Percentiles rank a stretch among this genome's conserved stretches.
phyloP scores from a whole-genome alignment of 2,329 filamentous ascomycete genomes.

The Calonectria montana region DNA sequence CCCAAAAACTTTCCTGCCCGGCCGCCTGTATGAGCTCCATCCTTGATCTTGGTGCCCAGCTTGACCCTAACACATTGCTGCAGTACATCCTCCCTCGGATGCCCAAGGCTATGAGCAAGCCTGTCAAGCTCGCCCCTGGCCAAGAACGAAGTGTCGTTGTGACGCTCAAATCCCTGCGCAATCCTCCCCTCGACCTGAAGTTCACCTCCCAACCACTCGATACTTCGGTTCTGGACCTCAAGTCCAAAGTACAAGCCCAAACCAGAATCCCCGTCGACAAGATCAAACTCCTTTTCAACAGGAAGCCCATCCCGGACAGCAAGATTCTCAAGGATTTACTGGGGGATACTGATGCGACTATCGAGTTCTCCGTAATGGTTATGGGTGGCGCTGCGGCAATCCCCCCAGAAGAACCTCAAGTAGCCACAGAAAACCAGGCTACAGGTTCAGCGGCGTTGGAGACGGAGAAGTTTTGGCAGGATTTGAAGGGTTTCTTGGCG shows the following conservation, averaged over 20 bases:
- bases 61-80: background rate
- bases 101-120: slow-evolving; percentile 66
- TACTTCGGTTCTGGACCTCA: slow-evolving; percentile 84
- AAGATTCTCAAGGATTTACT: slow-evolving; percentile 83
- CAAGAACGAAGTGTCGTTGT: slow-evolving; percentile 67
- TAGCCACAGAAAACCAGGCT: slow-evolving; percentile 34
- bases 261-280: slow-evolving; percentile 77
- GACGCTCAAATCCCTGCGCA: slow-evolving; percentile 80
- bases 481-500: slow-evolving; percentile 83
- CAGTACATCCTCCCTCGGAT: slow-evolving; percentile 81
- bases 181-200: slow-evolving; percentile 75
- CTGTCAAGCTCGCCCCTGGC: slow-evolving; percentile 60
- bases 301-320: slow-evolving; percentile 84
- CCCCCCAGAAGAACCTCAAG: slow-evolving; percentile 54
- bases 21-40: slow-evolving; percentile 70
- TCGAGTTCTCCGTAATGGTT: slow-evolving; percentile 91
- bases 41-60: background rate
- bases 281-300: slow-evolving; percentile 86
- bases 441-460: slow-evolving; percentile 72
- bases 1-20: slow-evolving; percentile 81
- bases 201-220: slow-evolving; percentile 72
- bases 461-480: slow-evolving; percentile 85
- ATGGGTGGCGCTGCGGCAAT: slow-evolving; percentile 74
- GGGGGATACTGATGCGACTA: slow-evolving; percentile 57
- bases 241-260: slow-evolving; percentile 73